Evolutionary conservation across 2,329 filamentous ascomycete species (phyloP).

Genomic region (Tolypocladium album): DNA sequence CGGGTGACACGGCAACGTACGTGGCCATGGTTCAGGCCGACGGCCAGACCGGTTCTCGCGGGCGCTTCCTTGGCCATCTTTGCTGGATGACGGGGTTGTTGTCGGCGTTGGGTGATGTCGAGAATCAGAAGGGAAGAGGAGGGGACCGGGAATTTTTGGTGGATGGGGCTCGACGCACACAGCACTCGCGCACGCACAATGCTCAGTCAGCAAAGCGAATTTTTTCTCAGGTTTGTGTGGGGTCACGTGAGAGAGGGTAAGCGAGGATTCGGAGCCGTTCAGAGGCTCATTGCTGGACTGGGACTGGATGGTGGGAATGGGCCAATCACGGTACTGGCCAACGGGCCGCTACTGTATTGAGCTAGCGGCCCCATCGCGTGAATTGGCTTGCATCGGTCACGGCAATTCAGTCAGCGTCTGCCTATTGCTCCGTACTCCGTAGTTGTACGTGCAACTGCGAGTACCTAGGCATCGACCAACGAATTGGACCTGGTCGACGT

Average conservation of each 20-base stretch:
- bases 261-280: conserved; percentile 2
- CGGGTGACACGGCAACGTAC: conserved; percentile 36
- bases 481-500: not conserved
- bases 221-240: conserved; percentile 8
- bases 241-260: conserved; percentile 16
- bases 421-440: too few relatives aligned
- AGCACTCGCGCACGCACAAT: not conserved
- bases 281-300: not conserved
- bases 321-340: not conserved
- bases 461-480: not conserved
- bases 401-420: not conserved
- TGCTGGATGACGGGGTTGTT: conserved; percentile 20
- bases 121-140: conserved; percentile 6
- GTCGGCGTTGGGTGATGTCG: conserved; percentile 16
- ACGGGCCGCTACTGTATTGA: not conserved
- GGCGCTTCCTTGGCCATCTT: conserved; percentile 51
- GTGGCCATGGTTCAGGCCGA: conserved; percentile 54
- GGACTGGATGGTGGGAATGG: not conserved
- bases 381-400: not conserved
- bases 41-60: conserved; percentile 46
- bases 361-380: not conserved
- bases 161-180: conserved; percentile 6
- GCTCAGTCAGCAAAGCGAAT: not conserved
- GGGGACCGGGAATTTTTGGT: conserved; percentile 11
- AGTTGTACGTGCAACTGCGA: too few relatives aligned